Base-by-base conservation (phyloP, 208 protist genomes). In the Leptomonas seymouri region DNA sequence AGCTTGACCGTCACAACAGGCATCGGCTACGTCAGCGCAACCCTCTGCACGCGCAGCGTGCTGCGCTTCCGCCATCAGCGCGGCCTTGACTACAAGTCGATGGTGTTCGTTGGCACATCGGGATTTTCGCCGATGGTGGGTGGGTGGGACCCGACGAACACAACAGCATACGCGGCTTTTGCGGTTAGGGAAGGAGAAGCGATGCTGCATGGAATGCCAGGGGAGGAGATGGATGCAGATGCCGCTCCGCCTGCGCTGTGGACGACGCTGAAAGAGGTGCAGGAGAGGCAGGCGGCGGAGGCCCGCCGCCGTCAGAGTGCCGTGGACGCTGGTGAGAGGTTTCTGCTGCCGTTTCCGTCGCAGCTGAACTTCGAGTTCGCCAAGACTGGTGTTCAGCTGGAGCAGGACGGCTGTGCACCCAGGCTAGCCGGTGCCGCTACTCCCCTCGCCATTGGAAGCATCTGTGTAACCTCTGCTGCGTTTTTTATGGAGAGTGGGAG, bases 101-200 rank as follows among this genome's bases (percentile, higher is more conserved):
- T 90, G 28, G 74, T 90, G 15, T 85, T 76, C 56, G 68, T 87
- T 16, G 85, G 85, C 31, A 90, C 81, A n/a, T 78, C 81, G 16
- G 74, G 85, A 23, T 84, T 87, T 49, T 90, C 85, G 44, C 85
- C 85, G 48, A 78, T 86, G 64, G 44, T 83, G 21, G 85, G 85
- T 9, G 85, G 85, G 15, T 85, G 67, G 64, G 67, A 90, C 39
- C 85, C 85, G 15, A 81, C 78, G 31, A 80, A 85, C 75, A 85
- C 80, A 20, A 53, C 70, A 7, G 46, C 55, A 14, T 82, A 71
- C 44, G 50, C 56, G 8, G 21, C 30, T 28, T 71, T 71, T 59
- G 46, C 36, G 18, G 49, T 16, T 42, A 39, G 23, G 18, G 49
- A 77, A 23, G 8, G 41, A 48, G 46, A 49, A 39, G 71, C 71